These are phyloP conservation scores for Mycena sp. DNA, from an alignment of 1,284 basidiomycete genomes.

Conservation along the genomic window DNA sequence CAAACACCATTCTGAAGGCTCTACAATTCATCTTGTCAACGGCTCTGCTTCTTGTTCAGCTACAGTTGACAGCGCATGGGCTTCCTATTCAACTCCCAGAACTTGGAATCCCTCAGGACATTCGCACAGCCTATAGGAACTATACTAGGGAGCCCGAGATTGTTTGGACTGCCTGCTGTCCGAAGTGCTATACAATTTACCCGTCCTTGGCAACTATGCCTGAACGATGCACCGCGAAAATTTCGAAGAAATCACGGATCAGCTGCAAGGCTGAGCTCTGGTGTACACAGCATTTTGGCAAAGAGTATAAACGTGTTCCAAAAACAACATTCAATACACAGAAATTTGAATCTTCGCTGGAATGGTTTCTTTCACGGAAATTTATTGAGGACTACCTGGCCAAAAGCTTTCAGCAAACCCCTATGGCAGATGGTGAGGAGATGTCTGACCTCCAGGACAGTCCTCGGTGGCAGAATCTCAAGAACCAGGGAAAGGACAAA, in stretches of 20 bases:
- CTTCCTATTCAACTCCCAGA: slow-evolving; percentile 1
- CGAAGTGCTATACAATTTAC: slow-evolving; percentile 38
- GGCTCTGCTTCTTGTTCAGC: background rate
- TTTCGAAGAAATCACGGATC: slow-evolving; percentile 24
- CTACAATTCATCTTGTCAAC: slow-evolving; percentile 11
- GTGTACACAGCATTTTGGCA: slow-evolving; percentile 25
- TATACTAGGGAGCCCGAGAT: slow-evolving; percentile 34
- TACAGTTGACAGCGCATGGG: background rate
- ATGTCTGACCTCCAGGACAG: slow-evolving; percentile 17
- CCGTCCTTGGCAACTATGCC: slow-evolving; percentile 16
- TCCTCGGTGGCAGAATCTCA: slow-evolving; percentile 9
- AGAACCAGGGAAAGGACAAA: slow-evolving; percentile 3
- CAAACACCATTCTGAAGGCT: slow-evolving; percentile 15
- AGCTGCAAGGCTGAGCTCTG: slow-evolving; percentile 35
- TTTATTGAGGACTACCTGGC: slow-evolving; percentile 40
- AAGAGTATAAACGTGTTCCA: slow-evolving; percentile 35
- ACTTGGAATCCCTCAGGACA: slow-evolving; percentile 3
- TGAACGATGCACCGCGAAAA: slow-evolving; percentile 25
- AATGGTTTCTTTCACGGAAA: slow-evolving; percentile 40
- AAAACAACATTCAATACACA: slow-evolving; percentile 39
- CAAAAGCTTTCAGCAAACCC: background rate
- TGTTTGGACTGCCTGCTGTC: slow-evolving; percentile 35
- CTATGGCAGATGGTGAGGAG: background rate
- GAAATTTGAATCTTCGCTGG: slow-evolving; percentile 43
- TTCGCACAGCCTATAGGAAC: slow-evolving; percentile 8